Conservation (phyloP, 2,329 filamentous ascomycete genomes). For the Fusarium equiseti region DNA sequence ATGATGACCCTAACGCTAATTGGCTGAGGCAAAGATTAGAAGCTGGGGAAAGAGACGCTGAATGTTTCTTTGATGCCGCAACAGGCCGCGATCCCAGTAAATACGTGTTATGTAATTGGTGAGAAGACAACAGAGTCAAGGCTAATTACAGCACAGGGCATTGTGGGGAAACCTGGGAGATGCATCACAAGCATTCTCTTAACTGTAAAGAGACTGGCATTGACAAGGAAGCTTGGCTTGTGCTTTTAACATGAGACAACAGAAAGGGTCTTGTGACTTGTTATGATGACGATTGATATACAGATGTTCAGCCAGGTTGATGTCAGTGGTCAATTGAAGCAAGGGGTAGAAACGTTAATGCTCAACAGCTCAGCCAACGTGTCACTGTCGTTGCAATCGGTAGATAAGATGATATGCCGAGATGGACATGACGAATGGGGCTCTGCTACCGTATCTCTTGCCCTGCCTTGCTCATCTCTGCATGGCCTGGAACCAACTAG, state of each 20-base stretch:
- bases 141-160: constrained; percentile 24
- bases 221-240: constrained; percentile 8
- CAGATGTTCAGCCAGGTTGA: neutral
- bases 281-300: constrained; percentile 17
- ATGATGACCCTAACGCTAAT: constrained; percentile 11
- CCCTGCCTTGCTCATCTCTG: constrained; percentile 4
- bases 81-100: constrained; percentile 38
- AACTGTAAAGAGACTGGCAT: constrained; percentile 21
- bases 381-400: constrained; percentile 9
- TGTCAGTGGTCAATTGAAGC: neutral
- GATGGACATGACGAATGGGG: constrained; percentile 34
- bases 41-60: constrained; percentile 21
- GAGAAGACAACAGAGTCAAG: neutral
- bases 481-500: constrained; percentile 18
- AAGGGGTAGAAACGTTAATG: neutral
- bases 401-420: constrained; percentile 39
- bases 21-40: constrained; percentile 30
- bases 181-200: constrained; percentile 30
- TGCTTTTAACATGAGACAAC: constrained; percentile 18
- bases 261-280: constrained; percentile 22
- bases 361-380: neutral
- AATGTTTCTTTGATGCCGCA: constrained; percentile 35
- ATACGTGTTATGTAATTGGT: constrained; percentile 41
- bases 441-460: constrained; percentile 30
- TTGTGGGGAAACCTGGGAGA: constrained; percentile 38